Conservation (phyloP, 2,329 filamentous ascomycete species). For the Pseudophaeomoniella oleicola region DNA sequence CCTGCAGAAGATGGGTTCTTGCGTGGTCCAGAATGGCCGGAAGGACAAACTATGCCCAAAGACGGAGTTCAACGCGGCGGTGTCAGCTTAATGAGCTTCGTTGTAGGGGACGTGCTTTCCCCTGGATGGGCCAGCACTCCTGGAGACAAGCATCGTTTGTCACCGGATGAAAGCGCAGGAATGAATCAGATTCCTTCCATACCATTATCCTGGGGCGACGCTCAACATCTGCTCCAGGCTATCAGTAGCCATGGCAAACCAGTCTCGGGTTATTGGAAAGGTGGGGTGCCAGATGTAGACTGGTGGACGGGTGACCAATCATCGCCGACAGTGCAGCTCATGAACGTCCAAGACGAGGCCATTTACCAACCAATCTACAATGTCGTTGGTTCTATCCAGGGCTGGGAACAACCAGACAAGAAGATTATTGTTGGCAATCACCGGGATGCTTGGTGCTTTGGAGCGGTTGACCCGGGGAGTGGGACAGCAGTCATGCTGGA, state of each 20-base stretch:
- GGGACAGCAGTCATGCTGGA: conserved; percentile 88
- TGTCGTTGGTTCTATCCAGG: conserved; percentile 67
- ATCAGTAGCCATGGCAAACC: conserved; percentile 60
- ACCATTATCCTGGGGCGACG: conserved; percentile 80
- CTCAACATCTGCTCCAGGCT: conserved; percentile 60
- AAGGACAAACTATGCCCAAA: conserved; percentile 64
- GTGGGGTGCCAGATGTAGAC: conserved; percentile 57
- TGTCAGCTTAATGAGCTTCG: conserved; percentile 67
- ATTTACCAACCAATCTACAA: conserved; percentile 82
- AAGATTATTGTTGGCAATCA: conserved; percentile 85
- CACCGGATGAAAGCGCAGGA: conserved; percentile 54
- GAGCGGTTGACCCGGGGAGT: conserved; percentile 70
- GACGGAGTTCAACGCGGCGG: conserved; percentile 72
- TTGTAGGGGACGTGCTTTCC: conserved; percentile 81
- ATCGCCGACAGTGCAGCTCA: conserved; percentile 65
- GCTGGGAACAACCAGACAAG: conserved; percentile 71
- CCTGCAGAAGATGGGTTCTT: conserved; percentile 71
- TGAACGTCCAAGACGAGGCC: conserved; percentile 76
- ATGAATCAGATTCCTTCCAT: conserved; percentile 77
- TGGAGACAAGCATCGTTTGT: conserved; percentile 43
- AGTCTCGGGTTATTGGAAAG: conserved; percentile 57
- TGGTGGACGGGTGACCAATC: conserved; percentile 67
- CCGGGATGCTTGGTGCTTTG: conserved; percentile 83
- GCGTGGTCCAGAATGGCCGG: conserved; percentile 57
- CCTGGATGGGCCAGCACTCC: conserved; percentile 58